Evolutionary conservation across 371 early-diverging fungal species (phyloP), one percentile per base, ranked within the genome.

Genomic region (Lichtheimia hyalospora): DNA sequence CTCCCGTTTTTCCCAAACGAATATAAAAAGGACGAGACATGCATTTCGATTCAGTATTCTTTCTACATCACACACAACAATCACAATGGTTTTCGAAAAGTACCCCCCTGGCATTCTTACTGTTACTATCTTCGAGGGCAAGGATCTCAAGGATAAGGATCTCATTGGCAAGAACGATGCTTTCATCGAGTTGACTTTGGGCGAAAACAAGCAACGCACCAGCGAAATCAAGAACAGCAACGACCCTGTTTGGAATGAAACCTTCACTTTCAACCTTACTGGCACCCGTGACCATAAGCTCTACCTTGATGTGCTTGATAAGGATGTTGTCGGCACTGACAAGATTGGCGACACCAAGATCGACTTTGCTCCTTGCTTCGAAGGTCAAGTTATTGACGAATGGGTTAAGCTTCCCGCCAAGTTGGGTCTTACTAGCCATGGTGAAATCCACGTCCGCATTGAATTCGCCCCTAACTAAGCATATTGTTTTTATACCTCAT

Each of bases 231-330:
- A 53, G 40, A 64, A 65, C 59, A 66, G 62, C 28, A 75, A 74
- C 57, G 62, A 73, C 43, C 78, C 78, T n/a, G 75, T 72, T 34
- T 78, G 68, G 69, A 69, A 78, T 58, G 68, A 73, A 58, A 70
- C 75, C 14, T 78, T 78, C 56, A 71, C 70, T 18, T 78, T 78
- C 66, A 70, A 70, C 56, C 64, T 78, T 44, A 54, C 57, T 1
- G 73, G 71, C 20, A 66, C 69, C 13, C 65, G 63, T 28, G 59
- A 55, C 27, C 72, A 74, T 56, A 73, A 75, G 61, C 58, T 78
- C 20, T 60, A 74, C 25, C 57, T 75, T 28, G 60, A 72, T 58
- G 75, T 78, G 24, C 50, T 62, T 15, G 79, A 78, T 59, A 70
- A 75, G 60, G 79, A 78, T 54, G 6, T 52, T 5, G 34, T 69